These are phyloP conservation scores for Paramecium pentaurelia DNA, from an alignment of 73 alveolate genomes.

Conservation along the genomic window DNA sequence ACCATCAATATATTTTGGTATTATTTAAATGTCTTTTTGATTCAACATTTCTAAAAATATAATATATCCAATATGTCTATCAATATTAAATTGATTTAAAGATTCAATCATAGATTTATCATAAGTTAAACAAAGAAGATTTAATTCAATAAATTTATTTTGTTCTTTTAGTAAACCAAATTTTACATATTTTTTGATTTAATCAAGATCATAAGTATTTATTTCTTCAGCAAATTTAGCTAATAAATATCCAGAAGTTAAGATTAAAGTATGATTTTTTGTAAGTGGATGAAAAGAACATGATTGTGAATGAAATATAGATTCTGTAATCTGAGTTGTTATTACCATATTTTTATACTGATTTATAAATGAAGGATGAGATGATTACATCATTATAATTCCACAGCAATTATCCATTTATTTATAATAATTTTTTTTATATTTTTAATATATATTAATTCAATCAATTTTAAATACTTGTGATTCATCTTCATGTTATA, in stretches of 20 bases:
- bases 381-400: neutral
- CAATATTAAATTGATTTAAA: neutral
- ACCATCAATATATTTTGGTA: neutral
- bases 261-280: neutral
- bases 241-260: neutral
- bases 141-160: neutral
- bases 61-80: neutral
- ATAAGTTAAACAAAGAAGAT: neutral
- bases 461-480: slow-evolving; percentile 29
- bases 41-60: neutral
- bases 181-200: neutral
- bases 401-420: neutral
- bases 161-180: neutral
- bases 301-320: neutral
- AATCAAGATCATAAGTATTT: neutral
- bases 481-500: slow-evolving; percentile 9
- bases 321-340: neutral
- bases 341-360: neutral
- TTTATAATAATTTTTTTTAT: neutral
- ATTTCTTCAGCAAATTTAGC: neutral
- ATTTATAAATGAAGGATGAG: neutral
- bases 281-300: neutral
- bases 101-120: neutral
- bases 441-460: neutral
- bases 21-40: neutral